Percentiles rank a stretch among this genome's conserved stretches.
Conservation (phyloP, 1,139 yeast species). For the Sugiyamaella castrensis region DNA sequence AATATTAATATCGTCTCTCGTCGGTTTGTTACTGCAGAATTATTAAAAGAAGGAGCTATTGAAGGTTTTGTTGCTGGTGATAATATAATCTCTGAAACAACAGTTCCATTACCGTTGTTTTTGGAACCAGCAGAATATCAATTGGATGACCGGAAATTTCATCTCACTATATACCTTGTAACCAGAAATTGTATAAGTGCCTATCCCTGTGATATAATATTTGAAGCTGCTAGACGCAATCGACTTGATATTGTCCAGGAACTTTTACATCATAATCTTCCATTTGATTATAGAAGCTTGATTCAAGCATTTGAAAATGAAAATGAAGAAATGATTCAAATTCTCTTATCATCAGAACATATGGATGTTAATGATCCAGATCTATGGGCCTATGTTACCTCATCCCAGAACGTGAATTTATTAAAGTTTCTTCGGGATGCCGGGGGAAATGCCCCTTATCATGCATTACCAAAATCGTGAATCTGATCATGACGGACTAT, state of each 20-base stretch:
- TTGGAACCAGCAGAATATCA: slow-evolving; percentile 7
- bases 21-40: background rate
- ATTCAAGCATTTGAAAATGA: slow-evolving; percentile 7
- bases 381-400: slow-evolving; percentile 5
- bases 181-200: slow-evolving; percentile 5
- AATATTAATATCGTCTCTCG: slow-evolving; percentile 4
- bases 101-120: background rate
- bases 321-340: slow-evolving; percentile 6
- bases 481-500: no score
- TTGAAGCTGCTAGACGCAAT: slow-evolving; percentile 4
- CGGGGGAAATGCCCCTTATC: background rate
- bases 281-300: background rate
- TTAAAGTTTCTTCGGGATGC: slow-evolving; percentile 1
- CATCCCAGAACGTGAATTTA: background rate
- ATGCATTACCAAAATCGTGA: no score
- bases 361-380: slow-evolving; percentile 2
- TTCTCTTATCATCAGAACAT: background rate
- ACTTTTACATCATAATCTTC: background rate
- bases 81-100: background rate
- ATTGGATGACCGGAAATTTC: slow-evolving; percentile 4
- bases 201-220: background rate
- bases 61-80: slow-evolving; percentile 3
- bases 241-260: background rate
- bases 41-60: background rate
- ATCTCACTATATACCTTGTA: slow-evolving; percentile 1